Conservation (phyloP, 1,284 basidiomycete species). For the Chalciporus sp. region DNA sequence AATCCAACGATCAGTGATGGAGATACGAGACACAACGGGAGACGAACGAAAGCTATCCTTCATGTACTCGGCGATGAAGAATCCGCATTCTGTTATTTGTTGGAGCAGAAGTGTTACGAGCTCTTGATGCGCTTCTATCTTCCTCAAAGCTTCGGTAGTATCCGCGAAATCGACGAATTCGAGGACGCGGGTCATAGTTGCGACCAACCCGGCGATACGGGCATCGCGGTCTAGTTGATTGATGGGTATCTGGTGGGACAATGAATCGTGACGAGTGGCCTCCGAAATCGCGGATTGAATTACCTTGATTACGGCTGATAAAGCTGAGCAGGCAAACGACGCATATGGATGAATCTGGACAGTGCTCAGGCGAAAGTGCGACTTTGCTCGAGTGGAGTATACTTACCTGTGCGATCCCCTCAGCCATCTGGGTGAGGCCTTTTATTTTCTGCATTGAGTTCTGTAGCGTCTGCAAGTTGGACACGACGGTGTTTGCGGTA, state of each 20-base stretch:
- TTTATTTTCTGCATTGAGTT: constrained; percentile 12
- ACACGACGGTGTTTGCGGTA: background rate
- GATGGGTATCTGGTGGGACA: no score
- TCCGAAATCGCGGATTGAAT: no score
- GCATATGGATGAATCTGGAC: no score
- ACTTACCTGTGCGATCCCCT: constrained; percentile 18
- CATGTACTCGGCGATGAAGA: constrained; percentile 24
- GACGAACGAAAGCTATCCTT: constrained; percentile 19
- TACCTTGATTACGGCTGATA: no score
- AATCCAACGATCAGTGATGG: background rate
- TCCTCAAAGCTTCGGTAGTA: constrained; percentile 12
- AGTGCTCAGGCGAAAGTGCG: no score
- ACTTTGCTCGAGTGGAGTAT: no score
- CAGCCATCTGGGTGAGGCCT: constrained; percentile 12
- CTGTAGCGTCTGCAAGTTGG: constrained; percentile 10
- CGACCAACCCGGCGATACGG: no score
- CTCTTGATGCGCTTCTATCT: constrained; percentile 3
- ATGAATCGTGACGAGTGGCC: no score
- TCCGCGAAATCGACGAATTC: no score
- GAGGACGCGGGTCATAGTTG: no score
- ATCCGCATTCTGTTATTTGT: constrained; percentile 12
- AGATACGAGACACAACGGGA: no score
- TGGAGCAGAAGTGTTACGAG: constrained; percentile 15
- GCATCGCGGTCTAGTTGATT: no score
- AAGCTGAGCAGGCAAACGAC: background rate